These are phyloP conservation scores for Mimosa pudica DNA, from an alignment of 306 rosid genomes.

Conservation along the genomic window DNA sequence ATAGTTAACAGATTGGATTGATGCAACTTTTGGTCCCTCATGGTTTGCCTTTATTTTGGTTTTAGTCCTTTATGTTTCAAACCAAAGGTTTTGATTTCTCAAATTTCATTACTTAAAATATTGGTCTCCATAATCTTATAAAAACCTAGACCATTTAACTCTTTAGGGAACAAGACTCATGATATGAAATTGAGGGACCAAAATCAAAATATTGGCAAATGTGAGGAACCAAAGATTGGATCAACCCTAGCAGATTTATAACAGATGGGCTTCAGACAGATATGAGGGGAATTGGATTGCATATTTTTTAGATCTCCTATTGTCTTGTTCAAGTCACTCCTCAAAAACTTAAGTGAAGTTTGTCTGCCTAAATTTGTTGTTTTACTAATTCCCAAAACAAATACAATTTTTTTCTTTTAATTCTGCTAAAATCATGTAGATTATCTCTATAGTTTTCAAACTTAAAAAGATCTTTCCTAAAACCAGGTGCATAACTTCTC, in stretches of 20 bases:
- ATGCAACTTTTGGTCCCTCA: no score
- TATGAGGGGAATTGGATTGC: not conserved
- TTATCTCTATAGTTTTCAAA: not conserved
- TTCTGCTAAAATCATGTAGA: not conserved
- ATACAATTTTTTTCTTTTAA: not conserved
- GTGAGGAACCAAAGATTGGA: no score
- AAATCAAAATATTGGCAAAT: no score
- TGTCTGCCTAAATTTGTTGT: not conserved
- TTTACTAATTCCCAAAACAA: not conserved
- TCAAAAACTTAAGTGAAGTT: not conserved
- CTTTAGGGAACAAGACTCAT: no score
- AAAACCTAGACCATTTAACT: no score
- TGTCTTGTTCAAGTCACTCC: not conserved
- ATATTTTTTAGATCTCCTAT: not conserved
- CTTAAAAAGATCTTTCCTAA: not conserved
- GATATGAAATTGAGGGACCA: no score
- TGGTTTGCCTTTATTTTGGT: no score
- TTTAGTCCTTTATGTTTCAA: no score
- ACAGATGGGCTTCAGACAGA: not conserved
- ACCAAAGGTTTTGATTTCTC: no score
- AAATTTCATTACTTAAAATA: no score
- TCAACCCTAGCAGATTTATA: not conserved
- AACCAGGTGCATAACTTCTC: not conserved
- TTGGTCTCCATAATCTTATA: no score
- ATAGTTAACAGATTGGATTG: not conserved